Evolutionary conservation across 2,329 filamentous ascomycete species (phyloP).

Genomic region (Penicillium psychrosexuale): DNA sequence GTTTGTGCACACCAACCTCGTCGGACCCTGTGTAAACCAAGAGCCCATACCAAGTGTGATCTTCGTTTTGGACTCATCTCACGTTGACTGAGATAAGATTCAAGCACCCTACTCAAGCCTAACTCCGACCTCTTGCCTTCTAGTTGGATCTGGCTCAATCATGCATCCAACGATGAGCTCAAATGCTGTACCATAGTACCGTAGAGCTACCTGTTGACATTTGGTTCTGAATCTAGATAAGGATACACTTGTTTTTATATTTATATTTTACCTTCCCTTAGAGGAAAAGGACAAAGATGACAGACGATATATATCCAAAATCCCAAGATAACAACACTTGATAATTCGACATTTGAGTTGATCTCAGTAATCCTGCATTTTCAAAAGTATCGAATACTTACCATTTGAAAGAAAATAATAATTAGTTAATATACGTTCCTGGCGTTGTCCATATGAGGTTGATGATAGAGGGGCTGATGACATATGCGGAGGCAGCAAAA

Average conservation of each 20-base stretch:
- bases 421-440: background rate
- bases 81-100: background rate
- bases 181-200: background rate
- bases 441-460: background rate
- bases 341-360: background rate
- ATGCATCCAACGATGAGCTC: background rate
- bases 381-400: background rate
- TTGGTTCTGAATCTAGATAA: background rate
- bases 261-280: too few relatives aligned
- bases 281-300: too few relatives aligned
- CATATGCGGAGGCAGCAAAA: slow-evolving; percentile 26
- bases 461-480: slow-evolving; percentile 27
- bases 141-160: background rate
- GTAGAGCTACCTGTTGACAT: background rate
- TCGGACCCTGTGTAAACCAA: background rate
- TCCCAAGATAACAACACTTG: too few relatives aligned
- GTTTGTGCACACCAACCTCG: background rate
- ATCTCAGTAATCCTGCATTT: background rate
- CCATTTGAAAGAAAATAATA: background rate
- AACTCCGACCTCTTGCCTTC: background rate
- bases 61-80: background rate
- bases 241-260: background rate
- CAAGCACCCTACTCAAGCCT: background rate
- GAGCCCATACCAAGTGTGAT: background rate
- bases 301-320: background rate